Evolutionary conservation across 225 moss, liverwort and hornwort genomes (phyloP), one percentile per base, ranked within the genome.

Genomic region (Marchantia polymorpha): DNA sequence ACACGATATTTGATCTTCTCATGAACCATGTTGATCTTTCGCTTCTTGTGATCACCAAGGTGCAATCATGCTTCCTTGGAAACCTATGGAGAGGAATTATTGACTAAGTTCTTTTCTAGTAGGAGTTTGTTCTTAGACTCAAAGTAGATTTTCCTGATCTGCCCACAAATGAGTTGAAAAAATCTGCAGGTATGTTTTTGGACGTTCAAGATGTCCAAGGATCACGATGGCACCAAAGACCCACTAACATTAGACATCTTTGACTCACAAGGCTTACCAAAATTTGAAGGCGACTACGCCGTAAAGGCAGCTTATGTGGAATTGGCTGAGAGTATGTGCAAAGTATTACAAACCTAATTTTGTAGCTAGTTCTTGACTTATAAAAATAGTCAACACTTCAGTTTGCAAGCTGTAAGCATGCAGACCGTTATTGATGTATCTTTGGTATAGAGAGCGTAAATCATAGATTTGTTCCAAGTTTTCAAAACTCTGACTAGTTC

Each of bases 1-100:
- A 89, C 67, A 92, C 99, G 13, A 99, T 99, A 80, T 85, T 93
- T 49, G 99, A 99, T 84, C 86, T 99, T 64, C 93, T 99, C 64
- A 99, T 99, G 95, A 99, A 95, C 86, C 89, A 95, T 86, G 93
- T 99, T 82, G 99, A 99, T 87, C 87, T 99, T 63, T 99, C 99
- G 22, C 95, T 99, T 53, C 99, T 99, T 83, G 99, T 99, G 64
- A 99, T 99, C 69, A 99, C 99, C 10, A 99, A 99, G 91, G 94
- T 94, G 60, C 39, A 22, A 52, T 47, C 23, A 22, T 70, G 47
- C 47, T 30, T 69, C 10, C 8, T n/a, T 46, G 30, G 11, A 60
- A 70, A 9, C 50, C 22, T 20, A 4, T 49, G 0, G 19, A 11
- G 23, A n/a, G 52, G 20, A 30, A 54, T 8, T 22, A 64, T 50